These are phyloP conservation scores for Fusarium incarnatum DNA, from an alignment of 2,329 filamentous ascomycete species.

Conservation along the genomic window DNA sequence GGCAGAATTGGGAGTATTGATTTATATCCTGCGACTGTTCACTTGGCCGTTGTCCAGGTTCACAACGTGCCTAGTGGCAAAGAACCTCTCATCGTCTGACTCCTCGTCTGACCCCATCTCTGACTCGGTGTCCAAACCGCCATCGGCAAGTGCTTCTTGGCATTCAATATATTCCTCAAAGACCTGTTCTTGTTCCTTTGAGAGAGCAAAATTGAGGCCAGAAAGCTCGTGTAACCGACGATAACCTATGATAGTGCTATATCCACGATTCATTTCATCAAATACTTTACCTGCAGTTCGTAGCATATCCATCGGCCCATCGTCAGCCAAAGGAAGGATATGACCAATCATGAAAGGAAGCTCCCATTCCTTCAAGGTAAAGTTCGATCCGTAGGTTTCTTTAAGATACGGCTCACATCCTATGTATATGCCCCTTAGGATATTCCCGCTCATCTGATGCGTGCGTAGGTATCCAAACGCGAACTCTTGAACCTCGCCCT, in stretches of 20 bases:
- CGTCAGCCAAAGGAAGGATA: background rate
- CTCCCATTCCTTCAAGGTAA: background rate
- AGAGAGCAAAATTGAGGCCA: background rate
- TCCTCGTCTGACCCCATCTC: no score
- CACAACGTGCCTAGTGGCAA: background rate
- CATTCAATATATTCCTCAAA: no score
- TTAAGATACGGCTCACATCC: background rate
- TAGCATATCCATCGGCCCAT: background rate
- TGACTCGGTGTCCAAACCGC: no score
- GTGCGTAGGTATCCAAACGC: background rate
- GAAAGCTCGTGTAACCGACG: background rate
- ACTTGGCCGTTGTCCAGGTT: background rate
- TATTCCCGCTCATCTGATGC: background rate
- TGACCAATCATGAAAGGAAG: background rate
- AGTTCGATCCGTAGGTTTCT: background rate
- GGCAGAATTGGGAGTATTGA: no score
- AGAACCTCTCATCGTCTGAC: background rate
- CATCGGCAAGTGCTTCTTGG: no score
- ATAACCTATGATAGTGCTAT: background rate
- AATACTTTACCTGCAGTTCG: background rate
- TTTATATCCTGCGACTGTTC: background rate
- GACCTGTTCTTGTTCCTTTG: no score
- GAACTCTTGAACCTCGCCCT: background rate
- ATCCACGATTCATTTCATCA: background rate
- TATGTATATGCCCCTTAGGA: accelerated